Evolutionary conservation across 2,329 filamentous ascomycete species (phyloP), one percentile per base, ranked within the genome.

Genomic region (Neofusicoccum cordaticola): DNA sequence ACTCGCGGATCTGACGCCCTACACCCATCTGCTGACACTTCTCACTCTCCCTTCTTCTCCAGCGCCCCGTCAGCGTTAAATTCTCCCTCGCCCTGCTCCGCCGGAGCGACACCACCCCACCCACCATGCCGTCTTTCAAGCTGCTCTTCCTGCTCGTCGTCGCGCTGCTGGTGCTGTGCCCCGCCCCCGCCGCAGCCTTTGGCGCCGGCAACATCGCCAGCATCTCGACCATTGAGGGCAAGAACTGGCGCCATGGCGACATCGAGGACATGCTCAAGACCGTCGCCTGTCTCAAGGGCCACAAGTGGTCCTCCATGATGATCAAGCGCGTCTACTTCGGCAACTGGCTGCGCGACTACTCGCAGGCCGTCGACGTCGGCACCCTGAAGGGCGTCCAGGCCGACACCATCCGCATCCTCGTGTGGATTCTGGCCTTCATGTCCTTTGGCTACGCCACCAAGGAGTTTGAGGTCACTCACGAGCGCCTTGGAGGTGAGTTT

Each of bases 401-500:
- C 57, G 81, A 84, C 57, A 82, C 83, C 27, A 83, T 85, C 50
- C 80, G 84, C 39, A 77, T 85, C 61, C 78, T 86, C 39, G 81
- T 86, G 17, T 84, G 83, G 75, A 80, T 85, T 12, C 73, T 86
- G 65, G 82, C 80, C 2, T 85, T 85, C 73, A 83, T 86, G 79
- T 80, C 78, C 50, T 85, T 85, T 68, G 83, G 83, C 17, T 85
- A 85, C 70, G 83, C 82, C 8, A 86, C 83, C 15, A 80, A 78
- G 61, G 83, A 86, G 67, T 86, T 85, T 66, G 83, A 86, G 68
- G 83, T 86, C 48, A 85, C 83, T 0, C 72, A 78, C 3, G 82
- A 85, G 44, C 74, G 83, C 42, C 76, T 86, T 7, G 83, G 83
- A 37, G 53, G 62, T 64, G 51, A n/a, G 50, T n/a, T 35, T 1